Base-by-base conservation (phyloP, 2,329 filamentous ascomycete genomes). In the Cercospora sp. region DNA sequence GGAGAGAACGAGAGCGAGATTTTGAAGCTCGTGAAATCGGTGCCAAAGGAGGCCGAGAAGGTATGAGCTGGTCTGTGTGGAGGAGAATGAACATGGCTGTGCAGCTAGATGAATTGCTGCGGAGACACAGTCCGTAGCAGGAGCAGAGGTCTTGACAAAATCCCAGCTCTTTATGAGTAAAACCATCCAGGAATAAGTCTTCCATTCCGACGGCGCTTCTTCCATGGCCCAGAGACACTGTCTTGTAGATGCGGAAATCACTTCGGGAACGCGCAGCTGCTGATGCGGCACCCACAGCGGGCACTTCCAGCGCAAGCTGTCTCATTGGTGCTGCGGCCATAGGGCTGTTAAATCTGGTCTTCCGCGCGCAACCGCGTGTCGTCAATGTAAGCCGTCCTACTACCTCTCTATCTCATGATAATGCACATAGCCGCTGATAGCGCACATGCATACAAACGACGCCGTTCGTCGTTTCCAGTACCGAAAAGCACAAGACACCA, bases 1-100 rank as follows among this genome's bases (percentile, higher is more conserved):
- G 92, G 92, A 21, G 92, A 91, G 61, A 89, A 91, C 72, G 90
- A 97, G 82, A 97, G 93, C 16, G 91, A 94, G 82, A 97, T 98
- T 69, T 81, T 97, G 77, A 93, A 91, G 81, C 85, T 97, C 80
- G 81, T 97, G 63, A 87, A 88, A 67, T 83, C 87, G 66, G 79
- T 88, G 65, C 82, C 85, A 9, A 81, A 84, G 71, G 79, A 82
- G 73, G 72, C 70, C 18, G 69, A 67, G 12, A 72, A 74, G 67
- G 70, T 63, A 26, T 65, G 51, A 65, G 24, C 3, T n/a, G 21
- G 2, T 21, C 18, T n/a, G 30, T 16, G 9, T 30, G 16, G 28
- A 30, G 21, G 18, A 49, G 12, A 10, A 12, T 32, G 24, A 18
- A 51, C 12, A 30, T 49, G 60, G 21, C 26, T n/a, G 61, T 53